These are phyloP conservation scores for Lasiosphaeria ovina DNA, from an alignment of 495 filamentous ascomycete species.

Conservation along the genomic window DNA sequence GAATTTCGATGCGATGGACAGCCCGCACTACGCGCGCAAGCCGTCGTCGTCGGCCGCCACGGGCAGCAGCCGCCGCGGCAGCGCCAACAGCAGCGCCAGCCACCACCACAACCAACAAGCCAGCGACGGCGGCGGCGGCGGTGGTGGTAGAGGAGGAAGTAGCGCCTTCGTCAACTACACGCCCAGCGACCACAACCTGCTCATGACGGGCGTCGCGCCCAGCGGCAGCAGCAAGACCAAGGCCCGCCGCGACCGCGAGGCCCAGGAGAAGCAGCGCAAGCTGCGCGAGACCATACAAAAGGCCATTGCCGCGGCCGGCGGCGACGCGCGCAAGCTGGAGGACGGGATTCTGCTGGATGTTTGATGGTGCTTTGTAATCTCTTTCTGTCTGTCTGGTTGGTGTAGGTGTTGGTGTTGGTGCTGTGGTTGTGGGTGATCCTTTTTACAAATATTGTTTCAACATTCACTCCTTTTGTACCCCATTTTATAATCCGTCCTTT, in stretches of 20 bases:
- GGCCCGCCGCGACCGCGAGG: conserved; percentile 82
- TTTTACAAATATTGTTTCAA: no score
- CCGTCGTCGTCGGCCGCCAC: not conserved
- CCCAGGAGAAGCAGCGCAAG: conserved; percentile 71
- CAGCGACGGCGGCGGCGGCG: conserved; percentile 21
- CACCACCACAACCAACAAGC: not conserved
- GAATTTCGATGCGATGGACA: not conserved
- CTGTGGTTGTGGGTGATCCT: no score
- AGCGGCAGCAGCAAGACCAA: conserved; percentile 92
- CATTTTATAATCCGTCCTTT: no score
- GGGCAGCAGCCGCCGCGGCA: not conserved
- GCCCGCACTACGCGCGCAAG: conserved; percentile 1
- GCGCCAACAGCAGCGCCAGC: not conserved
- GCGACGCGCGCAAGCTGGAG: conserved; percentile 57
- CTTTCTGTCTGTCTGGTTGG: not conserved
- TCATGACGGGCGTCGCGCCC: conserved; percentile 89
- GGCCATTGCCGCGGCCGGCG: conserved; percentile 75
- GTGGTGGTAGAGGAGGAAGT: conserved; percentile 44
- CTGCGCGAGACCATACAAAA: conserved; percentile 69
- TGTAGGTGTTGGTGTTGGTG: no score
- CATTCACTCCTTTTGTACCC: no score
- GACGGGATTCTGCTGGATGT: conserved; percentile 13
- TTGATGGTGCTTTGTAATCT: not conserved
- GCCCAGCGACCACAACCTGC: conserved; percentile 71
- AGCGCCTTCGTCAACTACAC: conserved; percentile 83